A percentile compares a stretch with the other conserved stretches of the same genome.
phyloP scores from a whole-genome alignment of 768 basidiomycete species.

The Collybiopsis confluens region DNA sequence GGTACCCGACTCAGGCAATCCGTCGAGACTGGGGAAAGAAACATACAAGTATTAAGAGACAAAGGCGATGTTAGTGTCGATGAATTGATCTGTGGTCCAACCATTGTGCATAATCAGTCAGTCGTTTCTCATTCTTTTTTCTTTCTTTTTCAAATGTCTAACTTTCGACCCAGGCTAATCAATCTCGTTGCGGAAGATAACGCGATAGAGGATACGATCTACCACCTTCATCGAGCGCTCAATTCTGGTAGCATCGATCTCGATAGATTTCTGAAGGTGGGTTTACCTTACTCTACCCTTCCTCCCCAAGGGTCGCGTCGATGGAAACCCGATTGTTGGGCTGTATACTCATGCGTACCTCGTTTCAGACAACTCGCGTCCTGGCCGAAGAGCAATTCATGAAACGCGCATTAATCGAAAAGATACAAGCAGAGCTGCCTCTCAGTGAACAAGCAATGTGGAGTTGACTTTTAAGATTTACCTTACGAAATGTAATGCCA shows the following conservation, averaged over 20 bases:
- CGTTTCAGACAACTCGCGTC: conserved; percentile 66
- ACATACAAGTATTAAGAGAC: conserved; percentile 70
- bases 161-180: conserved; percentile 57
- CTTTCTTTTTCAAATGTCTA: conserved; percentile 8
- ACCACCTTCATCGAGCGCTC: conserved; percentile 91
- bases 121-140: conserved; percentile 25
- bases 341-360: conserved; percentile 4
- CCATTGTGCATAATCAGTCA: conserved; percentile 96
- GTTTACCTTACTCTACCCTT: conserved; percentile 20
- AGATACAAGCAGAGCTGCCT: conserved; percentile 5
- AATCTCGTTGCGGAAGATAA: conserved; percentile 99
- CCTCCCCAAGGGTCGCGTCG: not conserved
- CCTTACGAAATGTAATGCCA: too few relatives aligned
- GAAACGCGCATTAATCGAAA: conserved; percentile 88
- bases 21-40: conserved; percentile 65
- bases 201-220: conserved; percentile 97
- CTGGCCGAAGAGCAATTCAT: conserved; percentile 96
- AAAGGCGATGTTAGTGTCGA: conserved; percentile 93
- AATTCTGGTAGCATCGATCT: conserved; percentile 90
- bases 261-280: conserved; percentile 87
- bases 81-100: conserved; percentile 93
- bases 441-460: conserved; percentile 2
- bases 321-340: too few relatives aligned
- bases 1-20: conserved; percentile 59
- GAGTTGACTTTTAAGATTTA: not conserved